Evolutionary conservation across 495 filamentous ascomycete genomes (phyloP).

Genomic region (Penicillium paxilli): DNA sequence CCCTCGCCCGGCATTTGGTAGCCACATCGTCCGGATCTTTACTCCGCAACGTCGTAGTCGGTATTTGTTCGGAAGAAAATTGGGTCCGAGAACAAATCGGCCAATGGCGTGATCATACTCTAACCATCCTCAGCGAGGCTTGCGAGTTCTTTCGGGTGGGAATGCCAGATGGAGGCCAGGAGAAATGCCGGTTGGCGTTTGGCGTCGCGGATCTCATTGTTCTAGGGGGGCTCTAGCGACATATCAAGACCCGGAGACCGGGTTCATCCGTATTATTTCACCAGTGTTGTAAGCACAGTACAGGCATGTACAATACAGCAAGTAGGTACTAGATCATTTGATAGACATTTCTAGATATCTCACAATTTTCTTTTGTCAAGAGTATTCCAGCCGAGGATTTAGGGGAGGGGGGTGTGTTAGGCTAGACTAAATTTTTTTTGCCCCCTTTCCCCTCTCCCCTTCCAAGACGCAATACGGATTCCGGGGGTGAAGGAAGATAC

Average conservation of each 20-base stretch:
- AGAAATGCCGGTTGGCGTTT: background rate
- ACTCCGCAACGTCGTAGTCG: conserved; percentile 17
- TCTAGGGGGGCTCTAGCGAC: conserved; percentile 1
- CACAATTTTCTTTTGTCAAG: background rate
- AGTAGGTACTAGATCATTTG: background rate
- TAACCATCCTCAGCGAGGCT: conserved; percentile 7
- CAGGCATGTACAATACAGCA: background rate
- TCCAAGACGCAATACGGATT: background rate
- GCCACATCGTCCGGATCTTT: background rate
- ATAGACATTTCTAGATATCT: background rate
- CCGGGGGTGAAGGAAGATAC: background rate
- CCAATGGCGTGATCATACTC: conserved; percentile 15
- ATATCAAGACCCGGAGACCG: background rate
- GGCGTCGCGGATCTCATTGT: conserved; percentile 1
- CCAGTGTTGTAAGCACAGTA: background rate
- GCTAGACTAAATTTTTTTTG: background rate
- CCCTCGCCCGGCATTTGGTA: background rate
- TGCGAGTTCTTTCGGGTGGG: conserved; percentile 19
- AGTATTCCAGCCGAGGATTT: background rate
- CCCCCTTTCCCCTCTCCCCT: too few relatives aligned
- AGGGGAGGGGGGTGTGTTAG: background rate
- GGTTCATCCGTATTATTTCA: background rate
- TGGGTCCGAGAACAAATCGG: conserved; percentile 13
- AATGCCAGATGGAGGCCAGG: conserved; percentile 12
- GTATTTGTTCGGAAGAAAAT: conserved; percentile 35